Conservation (phyloP, 2,329 filamentous ascomycete species). For the Xylariomycetidae sp. region DNA sequence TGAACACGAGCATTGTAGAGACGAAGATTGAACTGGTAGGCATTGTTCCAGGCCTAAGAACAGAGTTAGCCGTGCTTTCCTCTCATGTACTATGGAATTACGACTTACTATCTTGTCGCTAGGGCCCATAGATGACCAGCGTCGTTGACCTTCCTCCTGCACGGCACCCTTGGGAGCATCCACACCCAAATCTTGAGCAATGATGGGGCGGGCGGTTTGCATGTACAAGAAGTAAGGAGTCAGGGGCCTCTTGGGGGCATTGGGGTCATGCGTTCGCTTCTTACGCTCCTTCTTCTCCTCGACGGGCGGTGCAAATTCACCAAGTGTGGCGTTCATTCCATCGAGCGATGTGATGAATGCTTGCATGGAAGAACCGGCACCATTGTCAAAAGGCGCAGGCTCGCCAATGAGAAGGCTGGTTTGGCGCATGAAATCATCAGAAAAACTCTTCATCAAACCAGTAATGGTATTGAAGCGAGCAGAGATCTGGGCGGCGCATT, state of each 20-base stretch:
- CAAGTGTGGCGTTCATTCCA: conserved; percentile 41
- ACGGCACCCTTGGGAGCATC: conserved; percentile 80
- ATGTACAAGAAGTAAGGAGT: conserved; percentile 96
- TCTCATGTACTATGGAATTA: neutral
- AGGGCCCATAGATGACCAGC: conserved; percentile 76
- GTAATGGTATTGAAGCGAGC: conserved; percentile 75
- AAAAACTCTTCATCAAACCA: conserved; percentile 72
- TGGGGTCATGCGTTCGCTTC: conserved; percentile 82
- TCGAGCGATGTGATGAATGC: conserved; percentile 48
- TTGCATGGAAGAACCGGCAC: conserved; percentile 30
- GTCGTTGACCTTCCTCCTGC: conserved; percentile 77
- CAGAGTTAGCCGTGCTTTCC: neutral
- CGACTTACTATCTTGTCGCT: conserved; percentile 59
- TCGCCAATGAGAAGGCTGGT: conserved; percentile 76
- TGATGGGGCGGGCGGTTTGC: conserved; percentile 78
- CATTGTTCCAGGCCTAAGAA: conserved; percentile 56
- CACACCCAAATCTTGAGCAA: conserved; percentile 72
- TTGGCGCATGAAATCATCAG: conserved; percentile 81
- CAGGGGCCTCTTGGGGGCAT: conserved; percentile 88
- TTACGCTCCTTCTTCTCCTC: conserved; percentile 84
- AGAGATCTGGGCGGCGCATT: conserved; percentile 57
- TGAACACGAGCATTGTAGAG: conserved; percentile 62
- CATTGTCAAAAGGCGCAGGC: conserved; percentile 46
- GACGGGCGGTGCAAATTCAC: conserved; percentile 43
- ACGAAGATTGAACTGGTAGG: conserved; percentile 63